These are phyloP conservation scores for Xylariaceae sp. DNA, from an alignment of 2,329 filamentous ascomycete genomes.

Conservation along the genomic window DNA sequence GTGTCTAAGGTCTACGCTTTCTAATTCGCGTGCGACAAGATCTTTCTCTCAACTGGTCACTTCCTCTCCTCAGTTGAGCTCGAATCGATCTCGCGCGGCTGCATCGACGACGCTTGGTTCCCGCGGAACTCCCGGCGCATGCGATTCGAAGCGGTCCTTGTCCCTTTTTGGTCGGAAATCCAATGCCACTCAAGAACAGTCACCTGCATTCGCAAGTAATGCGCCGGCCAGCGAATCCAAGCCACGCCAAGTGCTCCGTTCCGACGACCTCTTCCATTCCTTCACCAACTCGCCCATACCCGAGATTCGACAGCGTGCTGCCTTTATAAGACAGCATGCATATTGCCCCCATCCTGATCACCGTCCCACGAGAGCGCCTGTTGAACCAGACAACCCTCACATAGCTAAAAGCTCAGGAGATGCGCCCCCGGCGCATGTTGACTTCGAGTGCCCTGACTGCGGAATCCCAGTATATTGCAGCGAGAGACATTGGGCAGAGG, in stretches of 20 bases:
- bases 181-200: slow-evolving; percentile 20
- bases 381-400: slow-evolving; percentile 58
- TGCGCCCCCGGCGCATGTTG: slow-evolving; percentile 71
- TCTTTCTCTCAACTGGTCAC: slow-evolving; percentile 23
- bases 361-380: slow-evolving; percentile 64
- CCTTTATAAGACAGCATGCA: slow-evolving; percentile 88
- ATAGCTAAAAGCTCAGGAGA: slow-evolving; percentile 50
- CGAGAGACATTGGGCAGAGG: slow-evolving; percentile 91
- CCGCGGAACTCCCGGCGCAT: slow-evolving; percentile 1
- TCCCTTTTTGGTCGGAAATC: slow-evolving; percentile 28
- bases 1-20: slow-evolving; percentile 24
- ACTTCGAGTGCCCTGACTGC: slow-evolving; percentile 94
- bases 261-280: slow-evolving; percentile 87
- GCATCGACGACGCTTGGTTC: slow-evolving; percentile 13
- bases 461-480: slow-evolving; percentile 91
- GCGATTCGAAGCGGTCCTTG: slow-evolving; percentile 20
- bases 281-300: slow-evolving; percentile 85
- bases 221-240: slow-evolving; percentile 17
- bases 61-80: slow-evolving; percentile 7
- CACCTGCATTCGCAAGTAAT: slow-evolving; percentile 14
- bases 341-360: slow-evolving; percentile 91
- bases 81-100: slow-evolving; percentile 11
- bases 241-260: slow-evolving; percentile 44
- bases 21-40: slow-evolving; percentile 18
- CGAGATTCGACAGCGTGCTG: slow-evolving; percentile 79